A percentile compares a stretch with the other conserved stretches of the same genome.
phyloP scores from a whole-genome alignment of 2,329 filamentous ascomycete genomes.

The Didymella lethalis region DNA sequence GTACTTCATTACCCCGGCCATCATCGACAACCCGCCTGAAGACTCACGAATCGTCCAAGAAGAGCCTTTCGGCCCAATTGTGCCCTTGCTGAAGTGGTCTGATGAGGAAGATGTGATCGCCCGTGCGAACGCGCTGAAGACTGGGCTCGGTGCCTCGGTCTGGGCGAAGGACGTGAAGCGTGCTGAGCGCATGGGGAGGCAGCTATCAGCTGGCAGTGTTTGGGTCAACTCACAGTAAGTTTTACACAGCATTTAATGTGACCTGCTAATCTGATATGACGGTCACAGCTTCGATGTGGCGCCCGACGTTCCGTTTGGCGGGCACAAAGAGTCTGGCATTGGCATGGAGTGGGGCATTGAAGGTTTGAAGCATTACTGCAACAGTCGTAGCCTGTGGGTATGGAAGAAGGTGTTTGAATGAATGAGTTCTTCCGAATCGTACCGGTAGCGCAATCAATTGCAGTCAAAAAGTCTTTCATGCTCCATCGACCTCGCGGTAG shows the following conservation, averaged over 20 bases:
- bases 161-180: conserved; percentile 49
- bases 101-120: conserved; percentile 60
- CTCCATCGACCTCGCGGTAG: no score
- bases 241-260: no score
- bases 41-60: conserved; percentile 64
- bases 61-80: conserved; percentile 70
- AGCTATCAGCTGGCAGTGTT: conserved; percentile 60
- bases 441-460: no score
- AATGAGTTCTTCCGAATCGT: neutral
- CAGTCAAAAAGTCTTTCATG: no score
- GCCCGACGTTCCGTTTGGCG: conserved; percentile 65
- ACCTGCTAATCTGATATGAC: neutral
- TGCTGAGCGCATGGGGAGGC: conserved; percentile 56
- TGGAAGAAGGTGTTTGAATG: conserved; percentile 31
- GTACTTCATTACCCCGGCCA: conserved; percentile 66
- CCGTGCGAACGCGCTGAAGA: conserved; percentile 56
- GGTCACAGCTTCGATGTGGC: conserved; percentile 29
- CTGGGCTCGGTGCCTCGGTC: conserved; percentile 62
- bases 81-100: conserved; percentile 68
- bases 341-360: conserved; percentile 68
- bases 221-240: conserved; percentile 59
- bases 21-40: conserved; percentile 66
- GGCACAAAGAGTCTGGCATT: conserved; percentile 79
- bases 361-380: conserved; percentile 35
- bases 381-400: conserved; percentile 31